Conservation (phyloP, 1,284 basidiomycete genomes). For the Amylostereum chailletii region DNA sequence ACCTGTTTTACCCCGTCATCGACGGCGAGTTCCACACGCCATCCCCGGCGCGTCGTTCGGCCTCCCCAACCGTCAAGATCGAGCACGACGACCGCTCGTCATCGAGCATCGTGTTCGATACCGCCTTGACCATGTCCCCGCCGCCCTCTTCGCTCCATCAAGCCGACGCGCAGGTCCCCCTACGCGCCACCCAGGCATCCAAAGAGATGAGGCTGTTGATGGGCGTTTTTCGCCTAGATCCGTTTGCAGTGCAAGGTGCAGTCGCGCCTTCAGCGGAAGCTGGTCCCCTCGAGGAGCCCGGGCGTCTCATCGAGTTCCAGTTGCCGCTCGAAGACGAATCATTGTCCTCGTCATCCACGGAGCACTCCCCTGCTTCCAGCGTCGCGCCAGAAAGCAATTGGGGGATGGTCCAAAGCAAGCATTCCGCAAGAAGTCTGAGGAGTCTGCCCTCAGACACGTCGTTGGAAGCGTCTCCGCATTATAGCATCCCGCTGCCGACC, state of each 20-base stretch:
- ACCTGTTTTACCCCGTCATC: too few relatives aligned
- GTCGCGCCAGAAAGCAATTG: slow-evolving; percentile 2
- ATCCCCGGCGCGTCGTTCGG: too few relatives aligned
- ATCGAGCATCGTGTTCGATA: slow-evolving; percentile 24
- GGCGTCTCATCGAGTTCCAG: slow-evolving; percentile 55
- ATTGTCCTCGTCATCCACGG: slow-evolving; percentile 7
- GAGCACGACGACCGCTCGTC: slow-evolving; percentile 13
- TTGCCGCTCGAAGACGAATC: slow-evolving; percentile 19
- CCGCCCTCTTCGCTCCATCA: slow-evolving; percentile 1
- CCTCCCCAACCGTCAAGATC: too few relatives aligned
- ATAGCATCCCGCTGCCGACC: too few relatives aligned
- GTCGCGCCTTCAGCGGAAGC: slow-evolving; percentile 29
- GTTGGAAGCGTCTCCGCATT: too few relatives aligned
- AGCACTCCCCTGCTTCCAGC: slow-evolving; percentile 5
- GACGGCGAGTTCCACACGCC: too few relatives aligned
- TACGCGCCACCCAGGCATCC: slow-evolving; percentile 63
- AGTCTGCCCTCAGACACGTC: too few relatives aligned
- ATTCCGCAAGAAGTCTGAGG: too few relatives aligned
- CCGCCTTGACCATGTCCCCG: slow-evolving; percentile 13
- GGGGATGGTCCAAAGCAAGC: too few relatives aligned
- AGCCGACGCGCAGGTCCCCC: slow-evolving; percentile 51
- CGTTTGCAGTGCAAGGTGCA: slow-evolving; percentile 60
- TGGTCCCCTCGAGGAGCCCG: slow-evolving; percentile 47
- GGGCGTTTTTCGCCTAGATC: slow-evolving; percentile 67
- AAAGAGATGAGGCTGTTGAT: slow-evolving; percentile 64